phyloP scores from a whole-genome alignment of 768 basidiomycete genomes.

The Tylopilus plumbeoviolaceoides region DNA sequence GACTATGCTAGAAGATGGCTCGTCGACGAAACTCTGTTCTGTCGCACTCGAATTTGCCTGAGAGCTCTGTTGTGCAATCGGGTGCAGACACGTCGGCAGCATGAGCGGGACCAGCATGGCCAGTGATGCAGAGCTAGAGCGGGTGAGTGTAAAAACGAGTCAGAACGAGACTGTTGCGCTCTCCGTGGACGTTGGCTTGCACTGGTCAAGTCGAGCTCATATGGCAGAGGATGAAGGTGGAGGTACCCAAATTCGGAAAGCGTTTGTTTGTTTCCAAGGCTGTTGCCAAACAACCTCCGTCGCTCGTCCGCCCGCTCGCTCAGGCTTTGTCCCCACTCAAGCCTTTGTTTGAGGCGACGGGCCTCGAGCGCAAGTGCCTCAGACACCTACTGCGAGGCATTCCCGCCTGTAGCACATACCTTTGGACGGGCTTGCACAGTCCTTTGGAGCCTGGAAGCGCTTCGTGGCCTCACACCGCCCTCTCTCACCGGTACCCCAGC shows the following conservation, averaged over 20 bases:
- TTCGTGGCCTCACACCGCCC: too few species aligned
- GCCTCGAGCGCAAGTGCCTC: too few species aligned
- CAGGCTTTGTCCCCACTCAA: too few species aligned
- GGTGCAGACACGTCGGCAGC: conserved; percentile 16
- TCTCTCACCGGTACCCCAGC: too few species aligned
- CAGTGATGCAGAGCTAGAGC: neutral
- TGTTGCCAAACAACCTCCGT: conserved; percentile 27
- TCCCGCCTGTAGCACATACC: too few species aligned
- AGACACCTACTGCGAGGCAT: too few species aligned
- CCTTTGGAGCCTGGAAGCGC: too few species aligned
- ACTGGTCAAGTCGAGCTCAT: conserved; percentile 4
- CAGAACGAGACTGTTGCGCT: neutral
- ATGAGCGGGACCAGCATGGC: conserved; percentile 27
- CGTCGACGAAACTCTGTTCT: conserved; percentile 25
- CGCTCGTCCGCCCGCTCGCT: too few species aligned
- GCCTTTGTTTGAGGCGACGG: too few species aligned
- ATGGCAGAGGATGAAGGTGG: neutral
- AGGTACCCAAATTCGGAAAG: conserved; percentile 11
- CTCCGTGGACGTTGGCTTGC: conserved; percentile 5
- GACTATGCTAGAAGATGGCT: conserved; percentile 13
- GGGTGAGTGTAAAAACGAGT: neutral
- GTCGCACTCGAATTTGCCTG: conserved; percentile 10
- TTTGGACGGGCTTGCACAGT: too few species aligned
- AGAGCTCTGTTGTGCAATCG: conserved; percentile 3
- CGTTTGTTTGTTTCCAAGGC: conserved; percentile 30